Evolutionary conservation across 805 yeast genomes (phyloP).

Genomic region (Ogataea degrootiae): DNA sequence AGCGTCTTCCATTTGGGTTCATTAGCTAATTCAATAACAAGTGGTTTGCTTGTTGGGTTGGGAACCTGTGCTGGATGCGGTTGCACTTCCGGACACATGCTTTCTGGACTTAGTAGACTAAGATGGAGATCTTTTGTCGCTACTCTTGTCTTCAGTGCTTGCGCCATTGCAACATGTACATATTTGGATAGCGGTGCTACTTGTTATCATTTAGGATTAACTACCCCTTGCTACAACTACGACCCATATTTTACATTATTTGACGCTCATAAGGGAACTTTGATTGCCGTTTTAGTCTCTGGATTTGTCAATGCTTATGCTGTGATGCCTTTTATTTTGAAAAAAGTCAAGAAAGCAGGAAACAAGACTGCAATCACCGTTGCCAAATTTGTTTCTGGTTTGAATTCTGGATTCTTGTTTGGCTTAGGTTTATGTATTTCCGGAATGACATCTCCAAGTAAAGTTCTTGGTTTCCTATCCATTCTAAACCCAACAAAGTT

Average conservation of each 20-base stretch:
- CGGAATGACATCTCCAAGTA: constrained; percentile 42
- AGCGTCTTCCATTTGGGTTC: not conserved
- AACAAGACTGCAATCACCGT: constrained; percentile 1
- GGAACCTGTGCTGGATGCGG: constrained; percentile 47
- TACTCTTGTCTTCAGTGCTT: constrained; percentile 32
- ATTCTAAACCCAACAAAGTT: constrained; percentile 32
- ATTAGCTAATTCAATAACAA: constrained; percentile 7
- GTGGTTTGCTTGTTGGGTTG: constrained; percentile 42
- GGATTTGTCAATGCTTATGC: constrained; percentile 19
- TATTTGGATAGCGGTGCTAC: constrained; percentile 5
- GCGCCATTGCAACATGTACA: constrained; percentile 28
- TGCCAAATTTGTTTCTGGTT: constrained; percentile 14
- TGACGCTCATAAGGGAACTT: constrained; percentile 7
- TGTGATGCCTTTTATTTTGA: constrained; percentile 23
- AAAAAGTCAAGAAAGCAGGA: constrained; percentile 1
- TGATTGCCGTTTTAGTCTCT: constrained; percentile 9
- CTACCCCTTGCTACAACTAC: constrained; percentile 12
- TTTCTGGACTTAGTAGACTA: constrained; percentile 43
- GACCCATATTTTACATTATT: constrained; percentile 17
- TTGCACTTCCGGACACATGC: constrained; percentile 55
- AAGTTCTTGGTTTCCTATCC: constrained; percentile 43
- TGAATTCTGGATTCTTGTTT: constrained; percentile 31
- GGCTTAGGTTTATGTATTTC: constrained; percentile 43
- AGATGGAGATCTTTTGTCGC: constrained; percentile 43
- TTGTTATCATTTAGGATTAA: not conserved